phyloP scores from a whole-genome alignment of 2,329 filamentous ascomycete genomes.

The Myriangium duriaei region DNA sequence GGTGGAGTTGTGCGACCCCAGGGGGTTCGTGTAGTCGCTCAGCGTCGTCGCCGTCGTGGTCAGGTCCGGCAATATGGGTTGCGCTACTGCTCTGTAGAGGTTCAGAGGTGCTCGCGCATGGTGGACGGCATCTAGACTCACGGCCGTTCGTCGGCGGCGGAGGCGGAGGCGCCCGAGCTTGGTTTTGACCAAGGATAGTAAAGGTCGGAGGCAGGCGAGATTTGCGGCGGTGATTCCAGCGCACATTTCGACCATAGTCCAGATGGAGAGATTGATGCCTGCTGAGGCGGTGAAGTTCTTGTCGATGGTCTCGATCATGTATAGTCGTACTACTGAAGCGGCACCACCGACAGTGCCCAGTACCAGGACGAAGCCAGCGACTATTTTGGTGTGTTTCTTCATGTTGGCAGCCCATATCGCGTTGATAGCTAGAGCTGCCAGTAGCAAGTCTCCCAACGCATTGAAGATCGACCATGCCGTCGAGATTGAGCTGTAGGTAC shows the following conservation, averaged over 20 bases:
- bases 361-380: background rate
- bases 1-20: too few species aligned
- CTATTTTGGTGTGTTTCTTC: background rate
- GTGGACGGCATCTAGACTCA: too few species aligned
- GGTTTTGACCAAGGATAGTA: constrained; percentile 16
- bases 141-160: too few species aligned
- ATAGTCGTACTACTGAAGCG: background rate
- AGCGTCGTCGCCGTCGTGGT: too few species aligned
- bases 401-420: background rate
- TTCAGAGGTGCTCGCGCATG: too few species aligned
- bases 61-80: too few species aligned
- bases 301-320: background rate
- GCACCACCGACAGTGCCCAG: background rate
- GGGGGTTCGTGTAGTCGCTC: too few species aligned
- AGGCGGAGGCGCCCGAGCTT: too few species aligned
- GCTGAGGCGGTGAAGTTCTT: background rate
- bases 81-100: too few species aligned
- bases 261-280: constrained; percentile 16
- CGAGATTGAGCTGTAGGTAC: background rate
- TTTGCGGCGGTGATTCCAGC: constrained; percentile 23
- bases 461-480: background rate
- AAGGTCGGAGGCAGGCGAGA: constrained; percentile 21
- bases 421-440: background rate
- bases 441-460: background rate
- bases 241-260: constrained; percentile 22